Conservation (phyloP, 805 yeast species). For the Peterozyma toletana region DNA sequence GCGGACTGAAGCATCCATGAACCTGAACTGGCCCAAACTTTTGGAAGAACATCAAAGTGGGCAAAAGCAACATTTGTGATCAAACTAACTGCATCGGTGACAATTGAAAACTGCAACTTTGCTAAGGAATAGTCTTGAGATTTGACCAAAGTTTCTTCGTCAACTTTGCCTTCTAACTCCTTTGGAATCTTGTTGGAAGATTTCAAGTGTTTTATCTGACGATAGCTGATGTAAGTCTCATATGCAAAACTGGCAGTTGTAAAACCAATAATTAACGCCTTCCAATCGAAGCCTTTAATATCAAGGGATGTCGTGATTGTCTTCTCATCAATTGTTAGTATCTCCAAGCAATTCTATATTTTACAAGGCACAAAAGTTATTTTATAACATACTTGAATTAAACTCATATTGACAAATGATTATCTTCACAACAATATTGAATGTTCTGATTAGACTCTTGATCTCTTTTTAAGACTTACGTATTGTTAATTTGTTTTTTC, state of each 20-base stretch:
- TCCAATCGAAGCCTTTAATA: constrained; percentile 73
- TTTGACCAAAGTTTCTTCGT: constrained; percentile 65
- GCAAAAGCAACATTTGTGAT: constrained; percentile 51
- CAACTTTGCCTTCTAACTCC: constrained; percentile 60
- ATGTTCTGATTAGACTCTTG: no score
- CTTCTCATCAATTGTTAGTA: constrained; percentile 4
- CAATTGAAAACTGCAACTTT: constrained; percentile 62
- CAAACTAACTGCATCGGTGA: constrained; percentile 43
- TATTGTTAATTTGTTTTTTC: no score
- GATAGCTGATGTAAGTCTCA: constrained; percentile 63
- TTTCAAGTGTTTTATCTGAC: constrained; percentile 68
- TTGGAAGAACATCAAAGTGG: constrained; percentile 57
- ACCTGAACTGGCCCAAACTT: constrained; percentile 48
- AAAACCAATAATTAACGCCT: constrained; percentile 62
- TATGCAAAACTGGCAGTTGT: constrained; percentile 69
- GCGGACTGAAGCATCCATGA: constrained; percentile 25
- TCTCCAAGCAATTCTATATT: no score
- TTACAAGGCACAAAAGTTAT: no score
- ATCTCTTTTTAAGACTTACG: no score
- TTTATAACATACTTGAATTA: no score
- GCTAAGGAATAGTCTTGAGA: constrained; percentile 76
- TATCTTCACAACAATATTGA: no score
- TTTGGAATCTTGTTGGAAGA: constrained; percentile 52
- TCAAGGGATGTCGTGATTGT: constrained; percentile 49
- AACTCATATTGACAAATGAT: no score